Evolutionary conservation across 495 filamentous ascomycete genomes (phyloP), one percentile per base, ranked within the genome.

Genomic region (Halenospora varia): DNA sequence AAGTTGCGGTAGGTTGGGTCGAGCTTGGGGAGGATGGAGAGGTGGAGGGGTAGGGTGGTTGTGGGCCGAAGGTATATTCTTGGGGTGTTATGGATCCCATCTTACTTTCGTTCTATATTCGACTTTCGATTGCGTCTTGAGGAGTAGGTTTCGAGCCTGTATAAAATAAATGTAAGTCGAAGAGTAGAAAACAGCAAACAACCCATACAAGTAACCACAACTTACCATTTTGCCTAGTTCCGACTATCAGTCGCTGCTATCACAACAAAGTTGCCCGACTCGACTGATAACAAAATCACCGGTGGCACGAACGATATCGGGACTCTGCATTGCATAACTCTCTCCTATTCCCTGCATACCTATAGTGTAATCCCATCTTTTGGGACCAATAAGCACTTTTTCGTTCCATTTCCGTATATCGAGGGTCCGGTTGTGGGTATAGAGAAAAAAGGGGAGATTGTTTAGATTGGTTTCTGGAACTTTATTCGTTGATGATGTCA

Each of bases 1-100:
- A 81, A 82, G 22, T 61, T 64, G 51, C 73, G 74, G 61, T 82
- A 84, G 48, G 77, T 74, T 9, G 80, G 76, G 59, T 81, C 70
- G 39, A 84, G 75, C 62, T 59, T 62, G 26, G 59, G 55, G 35
- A 67, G 63, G 41, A 84, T 69, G 15, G 79, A 80, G 17, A 68
- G 65, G 57, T 84, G 78, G 41, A 84, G 74, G 80, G 79, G 55
- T 84, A 82, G 0, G 80, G 81, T 10, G 81, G 81, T 56, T 73
- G 66, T 41, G 70, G 65, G 3, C 26, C 29, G n/a, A 17, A 46
- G 4, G 49, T 25, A 25, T n/a, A n/a, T n/a, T n/a, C n/a, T n/a
- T n/a, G n/a, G n/a, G 56, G 48, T 2, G 56, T 58, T n/a, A 57
- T 42, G 39, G 46, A 51, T 29, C 48, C 56, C 49, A 59, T 59